Evolutionary conservation across 768 basidiomycete genomes (phyloP).

Genomic region (Hygrocybe punicea): DNA sequence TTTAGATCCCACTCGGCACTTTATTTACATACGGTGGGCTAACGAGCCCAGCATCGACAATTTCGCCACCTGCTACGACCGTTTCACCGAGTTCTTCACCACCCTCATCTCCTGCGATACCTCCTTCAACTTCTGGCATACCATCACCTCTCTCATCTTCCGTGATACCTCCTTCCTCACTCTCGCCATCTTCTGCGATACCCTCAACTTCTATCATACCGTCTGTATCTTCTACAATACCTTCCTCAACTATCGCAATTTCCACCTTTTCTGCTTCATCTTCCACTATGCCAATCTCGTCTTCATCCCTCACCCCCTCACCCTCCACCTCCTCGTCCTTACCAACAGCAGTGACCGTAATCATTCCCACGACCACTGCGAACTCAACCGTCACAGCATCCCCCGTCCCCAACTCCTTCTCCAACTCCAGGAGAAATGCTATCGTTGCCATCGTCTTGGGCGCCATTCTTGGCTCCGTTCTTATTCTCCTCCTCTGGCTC

Average conservation of each 20-base stretch:
- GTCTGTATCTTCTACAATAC: conserved; percentile 9
- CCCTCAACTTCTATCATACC: conserved; percentile 23
- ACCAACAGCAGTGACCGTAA: conserved; percentile 27
- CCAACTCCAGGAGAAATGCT: conserved; percentile 34
- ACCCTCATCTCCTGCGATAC: conserved; percentile 29
- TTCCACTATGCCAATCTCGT: conserved; percentile 21
- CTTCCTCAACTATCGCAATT: conserved; percentile 14
- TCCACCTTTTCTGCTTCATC: conserved; percentile 20
- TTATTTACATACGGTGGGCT: conserved; percentile 70
- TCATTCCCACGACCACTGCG: neutral
- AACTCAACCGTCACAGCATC: conserved; percentile 12
- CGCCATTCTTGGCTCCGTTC: conserved; percentile 55
- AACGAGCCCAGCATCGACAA: conserved; percentile 51
- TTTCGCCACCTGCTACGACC: conserved; percentile 5
- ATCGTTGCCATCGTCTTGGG: conserved; percentile 57
- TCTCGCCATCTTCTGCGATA: conserved; percentile 18
- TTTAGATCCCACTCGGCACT: conserved; percentile 70
- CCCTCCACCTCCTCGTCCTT: conserved; percentile 22
- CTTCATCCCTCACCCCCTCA: conserved; percentile 24
- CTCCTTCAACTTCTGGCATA: conserved; percentile 30
- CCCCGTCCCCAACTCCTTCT: conserved; percentile 11
- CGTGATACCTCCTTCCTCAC: conserved; percentile 21
- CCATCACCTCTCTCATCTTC: conserved; percentile 32
- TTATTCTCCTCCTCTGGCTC: conserved; percentile 49
- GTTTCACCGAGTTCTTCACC: conserved; percentile 24